Base-by-base conservation (phyloP, 371 early-diverging fungal species). In the Cokeromyces recurvatus region DNA sequence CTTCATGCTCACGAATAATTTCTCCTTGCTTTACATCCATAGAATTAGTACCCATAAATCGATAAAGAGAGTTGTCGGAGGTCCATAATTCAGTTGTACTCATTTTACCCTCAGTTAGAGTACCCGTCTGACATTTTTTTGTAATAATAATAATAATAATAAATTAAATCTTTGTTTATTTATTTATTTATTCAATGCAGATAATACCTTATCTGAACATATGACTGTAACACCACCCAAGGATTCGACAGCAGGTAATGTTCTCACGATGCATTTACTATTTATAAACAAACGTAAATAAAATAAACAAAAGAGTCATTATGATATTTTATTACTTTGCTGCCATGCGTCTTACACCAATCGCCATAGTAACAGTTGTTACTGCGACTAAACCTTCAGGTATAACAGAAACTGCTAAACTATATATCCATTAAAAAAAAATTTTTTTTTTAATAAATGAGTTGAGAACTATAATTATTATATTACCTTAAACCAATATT, bases 381-480 rank as follows among this genome's bases (percentile, higher is more conserved):
- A 94, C 93, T 16, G 94, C 93, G 24, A 95, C 87, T 11, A 96
- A 73, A 55, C 97, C 98, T 71, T 96, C 96, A 23, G 98, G 98
- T 53, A 98, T 92, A 32, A 94, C 90, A 21, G 94, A 89, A 29
- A 98, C 93, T 11, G 90, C 94, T 50, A 71, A 50, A 57, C 72
- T 71, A 42, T 24, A 31, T 25, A 35, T 11, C 16, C 46, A 57
- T 54, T 40, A 51, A 54, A 27, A 0, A 49, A 51, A 15, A 48
- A 47, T 25, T 2, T 36, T 27, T 35, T 34, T 16, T 10, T n/a
- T n/a, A n/a, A n/a, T n/a, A n/a, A n/a, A n/a, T n/a, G n/a, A n/a
- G n/a, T n/a, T n/a, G n/a, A 21, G 17, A 10, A 43, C 9, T 16
- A 20, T 32, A 3, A 43, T 21, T 22, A n/a, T 43, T 29, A 12